These are phyloP conservation scores for Aspergillus clavatus DNA, from an alignment of 2,329 filamentous ascomycete genomes.

Conservation along the genomic window DNA sequence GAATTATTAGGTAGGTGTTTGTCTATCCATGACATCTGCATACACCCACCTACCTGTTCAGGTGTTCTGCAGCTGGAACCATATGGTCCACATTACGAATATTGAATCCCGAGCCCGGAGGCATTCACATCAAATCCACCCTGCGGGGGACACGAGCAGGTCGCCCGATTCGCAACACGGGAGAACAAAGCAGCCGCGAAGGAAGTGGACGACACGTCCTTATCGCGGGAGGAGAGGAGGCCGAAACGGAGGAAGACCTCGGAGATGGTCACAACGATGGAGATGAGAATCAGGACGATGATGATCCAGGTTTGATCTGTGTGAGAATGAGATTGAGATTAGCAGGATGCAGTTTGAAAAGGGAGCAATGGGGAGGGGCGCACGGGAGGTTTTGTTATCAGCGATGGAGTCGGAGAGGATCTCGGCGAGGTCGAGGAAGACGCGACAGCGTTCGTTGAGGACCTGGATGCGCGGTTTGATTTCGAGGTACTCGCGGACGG, in stretches of 20 bases:
- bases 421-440: constrained; percentile 93
- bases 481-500: constrained; percentile 94
- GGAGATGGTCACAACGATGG: constrained; percentile 82
- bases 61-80: too few species aligned
- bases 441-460: constrained; percentile 91
- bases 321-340: not conserved
- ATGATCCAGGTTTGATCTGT: constrained; percentile 90
- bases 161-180: constrained; percentile 7
- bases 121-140: not conserved
- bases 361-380: constrained; percentile 12
- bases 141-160: constrained; percentile 9
- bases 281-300: constrained; percentile 86
- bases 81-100: too few species aligned
- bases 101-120: not conserved
- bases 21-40: too few species aligned
- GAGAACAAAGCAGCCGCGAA: constrained; percentile 14
- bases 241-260: constrained; percentile 85
- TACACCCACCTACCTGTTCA: too few species aligned
- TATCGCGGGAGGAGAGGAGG: constrained; percentile 51
- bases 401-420: constrained; percentile 89
- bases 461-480: constrained; percentile 95
- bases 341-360: not conserved
- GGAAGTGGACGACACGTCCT: constrained; percentile 16
- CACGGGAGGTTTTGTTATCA: constrained; percentile 86
- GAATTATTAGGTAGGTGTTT: too few species aligned